These are phyloP conservation scores for Paxillus involutus DNA, from an alignment of 768 basidiomycete genomes.

Conservation along the genomic window DNA sequence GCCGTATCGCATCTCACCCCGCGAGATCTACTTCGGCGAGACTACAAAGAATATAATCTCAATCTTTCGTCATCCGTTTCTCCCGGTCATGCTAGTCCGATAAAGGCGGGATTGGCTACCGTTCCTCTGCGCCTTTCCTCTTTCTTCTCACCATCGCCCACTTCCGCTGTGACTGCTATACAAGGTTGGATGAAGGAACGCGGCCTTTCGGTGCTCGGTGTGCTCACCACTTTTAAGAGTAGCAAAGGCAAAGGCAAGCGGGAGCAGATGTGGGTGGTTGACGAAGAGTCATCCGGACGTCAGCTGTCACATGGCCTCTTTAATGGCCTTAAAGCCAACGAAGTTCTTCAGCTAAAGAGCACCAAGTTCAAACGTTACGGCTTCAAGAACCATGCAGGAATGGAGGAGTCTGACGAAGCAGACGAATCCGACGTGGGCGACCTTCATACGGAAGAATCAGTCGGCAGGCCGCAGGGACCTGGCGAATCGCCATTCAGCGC, in stretches of 20 bases:
- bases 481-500: slow-evolving; percentile 25
- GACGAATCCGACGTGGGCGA: slow-evolving; percentile 7
- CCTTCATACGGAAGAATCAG: slow-evolving; percentile 19
- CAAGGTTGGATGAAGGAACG: slow-evolving; percentile 67
- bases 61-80: slow-evolving; percentile 34
- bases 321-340: slow-evolving; percentile 56
- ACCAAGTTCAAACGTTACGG: slow-evolving; percentile 22
- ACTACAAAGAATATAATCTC: slow-evolving; percentile 87
- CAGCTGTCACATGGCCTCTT: slow-evolving; percentile 46
- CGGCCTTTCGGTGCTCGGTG: slow-evolving; percentile 66
- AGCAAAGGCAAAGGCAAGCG: slow-evolving; percentile 58
- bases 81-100: slow-evolving; percentile 27
- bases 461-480: slow-evolving; percentile 3
- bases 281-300: slow-evolving; percentile 30
- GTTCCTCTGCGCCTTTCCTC: slow-evolving; percentile 68
- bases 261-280: slow-evolving; percentile 67
- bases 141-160: slow-evolving; percentile 33
- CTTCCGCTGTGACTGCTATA: slow-evolving; percentile 15
- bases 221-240: slow-evolving; percentile 70
- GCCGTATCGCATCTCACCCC: slow-evolving; percentile 67
- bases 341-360: slow-evolving; percentile 52
- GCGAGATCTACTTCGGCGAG: slow-evolving; percentile 83
- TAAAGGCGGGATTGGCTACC: slow-evolving; percentile 78
- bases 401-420: slow-evolving; percentile 19
- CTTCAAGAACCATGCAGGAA: slow-evolving; percentile 4